phyloP scores from a whole-genome alignment of 1,284 basidiomycete species.

The Rhodotorula sp. region DNA sequence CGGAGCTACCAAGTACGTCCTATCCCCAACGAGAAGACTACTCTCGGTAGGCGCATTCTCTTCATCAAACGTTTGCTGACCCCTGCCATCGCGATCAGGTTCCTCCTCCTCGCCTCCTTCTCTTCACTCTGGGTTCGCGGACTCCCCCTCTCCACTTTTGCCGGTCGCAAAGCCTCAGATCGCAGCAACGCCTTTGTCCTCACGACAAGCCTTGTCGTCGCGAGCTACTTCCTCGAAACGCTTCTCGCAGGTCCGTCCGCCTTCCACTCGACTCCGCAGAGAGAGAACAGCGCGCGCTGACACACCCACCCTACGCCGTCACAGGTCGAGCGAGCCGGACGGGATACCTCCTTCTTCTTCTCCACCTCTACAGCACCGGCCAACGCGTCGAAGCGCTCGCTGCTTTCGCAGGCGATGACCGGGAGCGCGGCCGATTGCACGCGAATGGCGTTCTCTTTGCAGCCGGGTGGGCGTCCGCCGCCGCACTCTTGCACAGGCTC shows the following conservation, averaged over 20 bases:
- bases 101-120: conserved; percentile 36
- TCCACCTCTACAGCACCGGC: conserved; percentile 35
- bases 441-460: conserved; percentile 16
- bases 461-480: not conserved
- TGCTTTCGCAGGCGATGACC: conserved; percentile 16
- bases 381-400: conserved; percentile 35
- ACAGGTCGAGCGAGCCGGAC: not conserved
- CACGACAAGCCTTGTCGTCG: conserved; percentile 33
- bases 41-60: not conserved
- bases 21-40: not conserved
- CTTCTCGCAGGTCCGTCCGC: conserved; percentile 31
- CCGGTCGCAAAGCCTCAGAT: conserved; percentile 31
- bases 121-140: conserved; percentile 35
- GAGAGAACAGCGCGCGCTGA: not conserved
- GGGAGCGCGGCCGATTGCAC: conserved; percentile 19
- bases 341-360: conserved; percentile 35
- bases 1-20: not conserved
- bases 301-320: too few species aligned
- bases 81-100: conserved; percentile 8
- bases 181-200: conserved; percentile 40
- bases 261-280: not conserved
- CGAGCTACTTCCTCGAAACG: conserved; percentile 32
- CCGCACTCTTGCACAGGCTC: not conserved
- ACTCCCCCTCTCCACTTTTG: conserved; percentile 21
- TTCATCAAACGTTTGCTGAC: too few species aligned